A percentile compares a stretch with the other conserved stretches of the same genome.
These are phyloP conservation scores for Brassica hybrid DNA, from an alignment of 441 rosid species.

Conservation along the genomic window DNA sequence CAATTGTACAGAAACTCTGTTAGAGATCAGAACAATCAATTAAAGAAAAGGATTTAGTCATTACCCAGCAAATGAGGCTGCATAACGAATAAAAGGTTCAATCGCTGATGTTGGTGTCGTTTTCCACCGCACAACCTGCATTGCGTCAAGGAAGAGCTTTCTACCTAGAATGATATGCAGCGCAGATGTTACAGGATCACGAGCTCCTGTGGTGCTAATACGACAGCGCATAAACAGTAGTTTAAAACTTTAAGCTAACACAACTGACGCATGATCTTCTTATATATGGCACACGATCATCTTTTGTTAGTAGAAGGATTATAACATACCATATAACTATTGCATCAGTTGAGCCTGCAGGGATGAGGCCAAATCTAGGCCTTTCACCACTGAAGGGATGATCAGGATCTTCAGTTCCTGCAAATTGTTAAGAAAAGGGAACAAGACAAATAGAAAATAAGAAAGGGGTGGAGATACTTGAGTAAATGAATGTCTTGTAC, in stretches of 20 bases:
- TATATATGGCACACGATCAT: not conserved
- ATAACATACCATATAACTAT: conserved; percentile 77
- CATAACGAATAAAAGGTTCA: conserved; percentile 89
- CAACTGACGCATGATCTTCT: conserved; percentile 3
- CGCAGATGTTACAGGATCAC: conserved; percentile 93
- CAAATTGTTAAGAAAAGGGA: conserved; percentile 35
- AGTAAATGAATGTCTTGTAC: conserved; percentile 13
- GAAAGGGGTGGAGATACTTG: not conserved
- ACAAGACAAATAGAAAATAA: conserved; percentile 21
- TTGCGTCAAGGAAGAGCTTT: conserved; percentile 76
- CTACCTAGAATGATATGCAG: conserved; percentile 88
- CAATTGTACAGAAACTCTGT: conserved; percentile 36
- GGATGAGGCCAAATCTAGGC: conserved; percentile 85
- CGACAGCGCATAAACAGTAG: conserved; percentile 5
- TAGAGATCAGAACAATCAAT: conserved; percentile 19
- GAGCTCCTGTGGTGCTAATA: conserved; percentile 82
- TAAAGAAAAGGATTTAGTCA: conserved; percentile 25
- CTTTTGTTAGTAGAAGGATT: conserved; percentile 9
- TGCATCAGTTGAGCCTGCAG: conserved; percentile 95
- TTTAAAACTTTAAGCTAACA: not conserved
- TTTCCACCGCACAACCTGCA: conserved; percentile 98
- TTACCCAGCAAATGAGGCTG: conserved; percentile 99
- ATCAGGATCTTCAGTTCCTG: conserved; percentile 52
- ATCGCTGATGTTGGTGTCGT: conserved; percentile 56
- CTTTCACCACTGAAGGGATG: conserved; percentile 51